Percentiles rank a stretch among this genome's conserved stretches.
Conservation (phyloP, 2,329 filamentous ascomycete genomes). For the Coleophoma cylindrospora region DNA sequence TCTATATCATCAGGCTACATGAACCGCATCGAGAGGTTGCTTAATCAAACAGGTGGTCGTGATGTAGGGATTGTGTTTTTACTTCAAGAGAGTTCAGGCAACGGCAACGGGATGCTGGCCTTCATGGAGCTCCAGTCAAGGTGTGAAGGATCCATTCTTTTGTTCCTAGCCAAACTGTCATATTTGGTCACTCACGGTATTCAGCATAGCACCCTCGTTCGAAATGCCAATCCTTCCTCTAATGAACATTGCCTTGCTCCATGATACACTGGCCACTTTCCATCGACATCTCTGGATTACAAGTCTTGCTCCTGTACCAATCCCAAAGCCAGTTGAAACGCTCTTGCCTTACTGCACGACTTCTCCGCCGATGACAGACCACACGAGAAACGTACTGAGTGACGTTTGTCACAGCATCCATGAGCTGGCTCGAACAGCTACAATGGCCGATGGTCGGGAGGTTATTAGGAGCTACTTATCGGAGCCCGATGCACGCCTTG, state of each 20-base stretch:
- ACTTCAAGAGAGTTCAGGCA: slow-evolving; percentile 14
- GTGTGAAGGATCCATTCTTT: slow-evolving; percentile 9
- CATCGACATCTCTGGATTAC: slow-evolving; percentile 16
- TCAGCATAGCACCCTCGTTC: slow-evolving; percentile 1
- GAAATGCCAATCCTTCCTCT: slow-evolving; percentile 25
- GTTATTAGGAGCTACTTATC: slow-evolving; percentile 17
- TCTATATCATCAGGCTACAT: slow-evolving; percentile 7
- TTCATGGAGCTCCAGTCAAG: slow-evolving; percentile 24
- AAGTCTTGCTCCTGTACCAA: background rate
- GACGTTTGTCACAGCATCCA: slow-evolving; percentile 22
- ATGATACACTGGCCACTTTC: slow-evolving; percentile 17
- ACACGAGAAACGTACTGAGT: slow-evolving; percentile 24
- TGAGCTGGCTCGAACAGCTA: slow-evolving; percentile 19
- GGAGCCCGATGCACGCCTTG: slow-evolving; percentile 8
- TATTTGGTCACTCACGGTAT: too few relatives aligned
- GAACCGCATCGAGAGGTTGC: slow-evolving; percentile 24
- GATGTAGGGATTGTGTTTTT: slow-evolving; percentile 26
- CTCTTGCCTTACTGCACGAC: slow-evolving; percentile 24
- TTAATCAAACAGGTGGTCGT: slow-evolving; percentile 22
- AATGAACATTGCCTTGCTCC: slow-evolving; percentile 13
- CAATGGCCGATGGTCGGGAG: slow-evolving; percentile 15
- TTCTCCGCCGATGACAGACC: slow-evolving; percentile 21
- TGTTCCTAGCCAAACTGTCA: background rate
- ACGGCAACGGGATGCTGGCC: slow-evolving; percentile 14
- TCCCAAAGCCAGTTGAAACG: slow-evolving; percentile 8